Percentiles rank a stretch among this genome's conserved stretches.
These are phyloP conservation scores for Kodamaea ohmeri DNA, from an alignment of 1,139 yeast species.

Conservation along the genomic window DNA sequence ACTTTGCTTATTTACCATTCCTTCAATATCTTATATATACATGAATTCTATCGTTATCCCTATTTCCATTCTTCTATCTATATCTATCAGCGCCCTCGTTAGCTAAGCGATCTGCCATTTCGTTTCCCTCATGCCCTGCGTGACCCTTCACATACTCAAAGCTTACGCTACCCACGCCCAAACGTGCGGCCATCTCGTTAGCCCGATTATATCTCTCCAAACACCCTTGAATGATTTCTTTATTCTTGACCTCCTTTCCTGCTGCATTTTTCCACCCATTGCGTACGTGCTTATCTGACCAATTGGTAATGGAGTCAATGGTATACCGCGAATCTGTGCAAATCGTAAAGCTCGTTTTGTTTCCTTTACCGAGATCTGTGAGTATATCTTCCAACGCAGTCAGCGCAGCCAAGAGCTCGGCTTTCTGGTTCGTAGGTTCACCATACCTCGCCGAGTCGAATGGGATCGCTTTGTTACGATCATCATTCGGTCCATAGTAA, in stretches of 20 bases:
- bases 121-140: slow-evolving; percentile 66
- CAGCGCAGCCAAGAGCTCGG: slow-evolving; percentile 68
- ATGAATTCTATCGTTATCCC: not conserved
- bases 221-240: slow-evolving; percentile 44
- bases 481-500: slow-evolving; percentile 56
- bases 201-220: slow-evolving; percentile 27
- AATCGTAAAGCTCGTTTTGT: slow-evolving; percentile 28
- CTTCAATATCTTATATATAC: no score
- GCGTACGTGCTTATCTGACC: slow-evolving; percentile 52
- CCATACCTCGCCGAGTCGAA: slow-evolving; percentile 31
- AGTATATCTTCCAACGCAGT: slow-evolving; percentile 49
- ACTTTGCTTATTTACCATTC: no score
- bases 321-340: slow-evolving; percentile 61
- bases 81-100: slow-evolving; percentile 51
- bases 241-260: slow-evolving; percentile 49
- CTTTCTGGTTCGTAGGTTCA: slow-evolving; percentile 65
- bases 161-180: slow-evolving; percentile 34
- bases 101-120: slow-evolving; percentile 74
- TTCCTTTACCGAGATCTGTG: slow-evolving; percentile 16
- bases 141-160: slow-evolving; percentile 74
- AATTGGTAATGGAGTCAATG: slow-evolving; percentile 43
- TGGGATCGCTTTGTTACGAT: slow-evolving; percentile 53
- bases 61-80: not conserved
- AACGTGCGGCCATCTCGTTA: slow-evolving; percentile 21
- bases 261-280: slow-evolving; percentile 51